Percentiles rank a stretch among this genome's conserved stretches.
These are phyloP conservation scores for Podospora fimiseda DNA, from an alignment of 495 filamentous ascomycete species.

Conservation along the genomic window DNA sequence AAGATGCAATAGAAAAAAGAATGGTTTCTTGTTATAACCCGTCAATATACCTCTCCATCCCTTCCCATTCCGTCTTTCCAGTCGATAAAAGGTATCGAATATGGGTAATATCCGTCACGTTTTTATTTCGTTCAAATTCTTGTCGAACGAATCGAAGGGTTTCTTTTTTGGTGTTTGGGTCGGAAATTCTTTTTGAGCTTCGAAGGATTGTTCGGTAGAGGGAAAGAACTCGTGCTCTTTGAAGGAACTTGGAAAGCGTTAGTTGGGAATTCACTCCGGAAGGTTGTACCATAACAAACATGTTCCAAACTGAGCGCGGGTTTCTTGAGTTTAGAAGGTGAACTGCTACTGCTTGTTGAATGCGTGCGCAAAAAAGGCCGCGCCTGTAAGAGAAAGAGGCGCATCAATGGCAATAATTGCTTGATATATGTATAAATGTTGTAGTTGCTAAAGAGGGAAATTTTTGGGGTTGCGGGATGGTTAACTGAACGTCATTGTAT, in stretches of 20 bases:
- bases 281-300: conserved; percentile 25
- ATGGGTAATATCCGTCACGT: conserved; percentile 61
- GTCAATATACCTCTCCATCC: conserved; percentile 53
- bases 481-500: background rate
- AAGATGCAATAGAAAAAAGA: background rate
- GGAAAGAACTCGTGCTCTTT: conserved; percentile 46
- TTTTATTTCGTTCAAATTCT: conserved; percentile 68
- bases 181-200: conserved; percentile 41
- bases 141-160: conserved; percentile 63
- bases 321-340: conserved; percentile 29
- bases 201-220: conserved; percentile 56
- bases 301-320: conserved; percentile 46
- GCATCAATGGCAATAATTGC: conserved; percentile 29
- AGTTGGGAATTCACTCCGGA: background rate
- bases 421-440: background rate
- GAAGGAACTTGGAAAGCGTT: conserved; percentile 47
- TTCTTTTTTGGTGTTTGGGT: conserved; percentile 53
- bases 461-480: background rate
- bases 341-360: conserved; percentile 24
- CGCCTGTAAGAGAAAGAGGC: conserved; percentile 18
- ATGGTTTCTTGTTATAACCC: conserved; percentile 33
- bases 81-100: conserved; percentile 53
- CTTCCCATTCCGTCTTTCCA: conserved; percentile 55
- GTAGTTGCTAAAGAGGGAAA: background rate
- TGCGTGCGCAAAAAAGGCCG: conserved; percentile 32